Base-by-base conservation (phyloP, 805 yeast species). In the Metschnikowia noctiluminum region DNA sequence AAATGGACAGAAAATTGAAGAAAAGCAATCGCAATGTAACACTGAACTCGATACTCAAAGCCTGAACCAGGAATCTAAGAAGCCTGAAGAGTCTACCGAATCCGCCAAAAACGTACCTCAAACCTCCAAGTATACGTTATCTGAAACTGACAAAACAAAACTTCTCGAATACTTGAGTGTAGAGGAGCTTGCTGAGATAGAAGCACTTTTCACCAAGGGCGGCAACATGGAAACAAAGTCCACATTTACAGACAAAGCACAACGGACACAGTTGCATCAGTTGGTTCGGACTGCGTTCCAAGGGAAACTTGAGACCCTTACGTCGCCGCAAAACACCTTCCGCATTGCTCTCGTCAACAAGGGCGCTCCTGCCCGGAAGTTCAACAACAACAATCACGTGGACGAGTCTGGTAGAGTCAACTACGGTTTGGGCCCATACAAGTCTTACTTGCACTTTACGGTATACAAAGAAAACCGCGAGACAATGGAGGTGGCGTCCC, bases 391-490 rank as follows among this genome's bases (percentile, higher is more conserved):
- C 56, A 63, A 71, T 62, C 69, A 69, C 58, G 68, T 70, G 46
- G 75, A 68, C 55, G 73, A 70, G 48, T 63, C 80, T 50, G 84
- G 84, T 27, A 78, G 79, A 3, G 76, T 84, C 40, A 80, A 82
- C 55, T 85, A 84, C 68, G 87, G 89, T 0, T 74, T 87, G 48
- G 97, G 97, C 2, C 82, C 85, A 28, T 73, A 76, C 48, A 83
- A 84, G 56, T 78, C 80, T 39, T 88, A 70, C 65, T 69, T 91
- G 40, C 91, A 87, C 60, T 85, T 91, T 61, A 81, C 87, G 11
- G 71, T 94, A 28, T 90, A 88, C 72, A 94, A 94, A 65, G 97
- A 94, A 63, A 94, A 94, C 69, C 87, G 91, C 63, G 99, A 94
- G 58, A 91, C 99, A 0, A 89, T 94, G 97, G 97, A 94, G 69